These are phyloP conservation scores for Harrya chromipes DNA, from an alignment of 768 basidiomycete genomes.

Conservation along the genomic window DNA sequence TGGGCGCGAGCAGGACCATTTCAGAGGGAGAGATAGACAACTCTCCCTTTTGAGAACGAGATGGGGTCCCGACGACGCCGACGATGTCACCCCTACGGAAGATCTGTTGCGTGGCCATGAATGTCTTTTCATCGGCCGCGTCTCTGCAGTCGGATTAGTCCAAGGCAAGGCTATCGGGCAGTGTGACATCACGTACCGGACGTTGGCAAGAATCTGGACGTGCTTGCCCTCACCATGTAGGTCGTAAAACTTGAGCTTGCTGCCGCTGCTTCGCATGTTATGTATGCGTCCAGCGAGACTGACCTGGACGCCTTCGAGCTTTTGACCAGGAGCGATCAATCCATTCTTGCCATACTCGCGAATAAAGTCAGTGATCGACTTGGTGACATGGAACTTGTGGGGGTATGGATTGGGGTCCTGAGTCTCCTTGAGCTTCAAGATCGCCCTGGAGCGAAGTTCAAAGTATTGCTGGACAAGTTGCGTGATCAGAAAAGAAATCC, in stretches of 20 bases:
- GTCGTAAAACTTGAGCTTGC: conserved; percentile 93
- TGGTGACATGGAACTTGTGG: conserved; percentile 94
- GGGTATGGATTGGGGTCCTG: conserved; percentile 94
- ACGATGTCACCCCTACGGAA: conserved; percentile 97
- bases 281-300: conserved; percentile 88
- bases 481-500: not conserved
- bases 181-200: conserved; percentile 49
- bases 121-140: conserved; percentile 58
- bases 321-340: conserved; percentile 62
- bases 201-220: conserved; percentile 94
- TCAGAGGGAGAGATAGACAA: conserved; percentile 81
- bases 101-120: conserved; percentile 70
- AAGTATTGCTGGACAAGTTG: conserved; percentile 79
- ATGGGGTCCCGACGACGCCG: conserved; percentile 85
- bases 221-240: conserved; percentile 88
- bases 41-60: conserved; percentile 94
- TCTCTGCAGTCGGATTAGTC: conserved; percentile 44
- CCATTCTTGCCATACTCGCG: conserved; percentile 69
- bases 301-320: conserved; percentile 56
- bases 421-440: conserved; percentile 79
- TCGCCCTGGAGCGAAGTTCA: conserved; percentile 86
- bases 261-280: conserved; percentile 77
- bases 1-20: conserved; percentile 89
- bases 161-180: not conserved
- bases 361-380: conserved; percentile 73